These are phyloP conservation scores for Acacia confusa DNA, from an alignment of 306 rosid species.

Conservation along the genomic window DNA sequence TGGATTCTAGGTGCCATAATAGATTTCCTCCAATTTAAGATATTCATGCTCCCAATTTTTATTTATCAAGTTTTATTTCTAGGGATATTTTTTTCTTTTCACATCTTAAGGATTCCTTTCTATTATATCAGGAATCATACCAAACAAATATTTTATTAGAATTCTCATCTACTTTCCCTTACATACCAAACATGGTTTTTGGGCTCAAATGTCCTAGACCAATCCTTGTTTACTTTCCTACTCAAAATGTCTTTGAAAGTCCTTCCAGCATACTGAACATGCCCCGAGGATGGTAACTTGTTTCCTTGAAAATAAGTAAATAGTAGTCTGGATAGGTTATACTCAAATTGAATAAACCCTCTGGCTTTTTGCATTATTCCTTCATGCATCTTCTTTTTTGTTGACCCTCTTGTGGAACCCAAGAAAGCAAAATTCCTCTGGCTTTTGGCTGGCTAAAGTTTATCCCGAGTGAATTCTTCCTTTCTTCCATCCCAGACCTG, in stretches of 20 bases:
- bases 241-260: background rate
- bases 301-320: background rate
- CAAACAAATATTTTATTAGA: background rate
- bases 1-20: background rate
- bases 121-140: background rate
- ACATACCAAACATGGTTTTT: background rate
- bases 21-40: constrained; percentile 19
- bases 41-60: background rate
- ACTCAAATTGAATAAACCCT: constrained; percentile 21
- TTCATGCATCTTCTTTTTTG: constrained; percentile 11
- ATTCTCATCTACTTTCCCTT: background rate
- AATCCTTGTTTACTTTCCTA: background rate
- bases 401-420: background rate
- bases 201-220: background rate
- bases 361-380: background rate
- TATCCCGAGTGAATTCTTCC: background rate
- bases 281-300: constrained; percentile 23
- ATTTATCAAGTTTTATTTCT: background rate
- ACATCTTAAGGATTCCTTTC: background rate
- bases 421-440: too few relatives aligned
- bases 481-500: background rate
- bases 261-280: background rate
- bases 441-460: too few relatives aligned
- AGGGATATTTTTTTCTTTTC: background rate
- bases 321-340: background rate